phyloP scores from a whole-genome alignment of 2,329 filamentous ascomycete genomes.

The Alternaria alternata region DNA sequence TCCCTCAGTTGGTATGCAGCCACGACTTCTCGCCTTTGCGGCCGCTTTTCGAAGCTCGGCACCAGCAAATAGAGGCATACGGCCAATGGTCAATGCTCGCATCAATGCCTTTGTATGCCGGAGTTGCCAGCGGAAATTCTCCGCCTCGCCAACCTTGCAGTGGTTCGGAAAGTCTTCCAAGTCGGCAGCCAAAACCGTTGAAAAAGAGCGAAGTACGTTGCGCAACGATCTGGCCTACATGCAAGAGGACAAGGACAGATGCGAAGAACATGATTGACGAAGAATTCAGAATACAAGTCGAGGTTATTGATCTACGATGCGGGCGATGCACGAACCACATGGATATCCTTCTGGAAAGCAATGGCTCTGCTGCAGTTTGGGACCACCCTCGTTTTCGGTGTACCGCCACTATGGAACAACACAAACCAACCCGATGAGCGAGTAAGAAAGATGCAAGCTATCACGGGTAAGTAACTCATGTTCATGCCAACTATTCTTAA shows the following conservation, averaged over 20 bases:
- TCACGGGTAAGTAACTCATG: conserved; percentile 33
- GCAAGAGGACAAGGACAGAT: background rate
- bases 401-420: conserved; percentile 45
- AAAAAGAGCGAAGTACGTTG: conserved; percentile 35
- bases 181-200: conserved; percentile 27
- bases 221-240: fast-evolving
- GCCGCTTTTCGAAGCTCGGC: conserved; percentile 30
- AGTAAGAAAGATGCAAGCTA: conserved; percentile 37
- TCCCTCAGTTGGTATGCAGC: conserved; percentile 35
- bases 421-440: conserved; percentile 43
- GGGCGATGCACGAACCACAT: conserved; percentile 47
- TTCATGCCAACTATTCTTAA: no score
- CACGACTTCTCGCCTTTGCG: conserved; percentile 30
- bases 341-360: conserved; percentile 49
- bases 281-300: conserved; percentile 33
- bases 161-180: conserved; percentile 23
- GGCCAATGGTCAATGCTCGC: conserved; percentile 7
- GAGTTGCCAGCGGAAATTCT: conserved; percentile 44
- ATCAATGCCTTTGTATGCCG: conserved; percentile 34
- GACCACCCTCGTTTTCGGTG: conserved; percentile 40
- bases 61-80: conserved; percentile 10
- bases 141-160: conserved; percentile 35
- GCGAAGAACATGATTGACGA: background rate
- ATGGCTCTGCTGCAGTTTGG: conserved; percentile 47
- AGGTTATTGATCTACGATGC: conserved; percentile 49